Evolutionary conservation across 2,329 filamentous ascomycete species (phyloP).

Genomic region (Botrytis medusae): DNA sequence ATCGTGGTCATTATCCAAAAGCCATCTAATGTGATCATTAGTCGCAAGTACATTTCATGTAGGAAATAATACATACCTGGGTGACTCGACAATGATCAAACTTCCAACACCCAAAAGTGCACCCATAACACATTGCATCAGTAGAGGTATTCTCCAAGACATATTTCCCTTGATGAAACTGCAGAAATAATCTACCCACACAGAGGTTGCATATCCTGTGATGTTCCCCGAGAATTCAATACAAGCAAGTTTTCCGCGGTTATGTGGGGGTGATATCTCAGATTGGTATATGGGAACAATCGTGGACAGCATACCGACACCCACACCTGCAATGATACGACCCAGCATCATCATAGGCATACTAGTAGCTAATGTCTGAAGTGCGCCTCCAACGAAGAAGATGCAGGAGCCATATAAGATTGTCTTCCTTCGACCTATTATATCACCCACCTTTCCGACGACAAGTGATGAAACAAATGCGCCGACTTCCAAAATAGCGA

Average conservation of each 20-base stretch:
- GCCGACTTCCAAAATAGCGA: slow-evolving; percentile 92
- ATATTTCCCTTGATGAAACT: slow-evolving; percentile 81
- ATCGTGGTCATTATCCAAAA: slow-evolving; percentile 95
- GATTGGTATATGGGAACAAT: slow-evolving; percentile 94
- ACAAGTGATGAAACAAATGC: slow-evolving; percentile 86
- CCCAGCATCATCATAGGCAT: slow-evolving; percentile 90
- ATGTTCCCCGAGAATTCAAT: slow-evolving; percentile 99
- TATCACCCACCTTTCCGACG: slow-evolving; percentile 86
- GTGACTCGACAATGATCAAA: slow-evolving; percentile 92
- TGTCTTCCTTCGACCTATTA: slow-evolving; percentile 84
- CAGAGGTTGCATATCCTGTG: slow-evolving; percentile 89
- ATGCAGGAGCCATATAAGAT: slow-evolving; percentile 92
- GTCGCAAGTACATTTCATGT: not conserved
- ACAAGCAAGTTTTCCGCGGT: slow-evolving; percentile 90
- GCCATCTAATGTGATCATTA: slow-evolving; percentile 66
- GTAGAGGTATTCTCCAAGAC: slow-evolving; percentile 86
- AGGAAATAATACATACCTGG: slow-evolving; percentile 57
- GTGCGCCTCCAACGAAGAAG: slow-evolving; percentile 78
- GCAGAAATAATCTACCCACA: slow-evolving; percentile 98
- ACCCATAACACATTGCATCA: slow-evolving; percentile 96
- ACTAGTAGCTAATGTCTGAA: slow-evolving; percentile 77
- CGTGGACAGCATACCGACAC: slow-evolving; percentile 84
- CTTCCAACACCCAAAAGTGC: slow-evolving; percentile 80
- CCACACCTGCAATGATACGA: slow-evolving; percentile 79
- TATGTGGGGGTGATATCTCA: slow-evolving; percentile 94